These are phyloP conservation scores for Moesziomyces globuligerus DNA, from an alignment of 1,284 basidiomycete species.

Conservation along the genomic window DNA sequence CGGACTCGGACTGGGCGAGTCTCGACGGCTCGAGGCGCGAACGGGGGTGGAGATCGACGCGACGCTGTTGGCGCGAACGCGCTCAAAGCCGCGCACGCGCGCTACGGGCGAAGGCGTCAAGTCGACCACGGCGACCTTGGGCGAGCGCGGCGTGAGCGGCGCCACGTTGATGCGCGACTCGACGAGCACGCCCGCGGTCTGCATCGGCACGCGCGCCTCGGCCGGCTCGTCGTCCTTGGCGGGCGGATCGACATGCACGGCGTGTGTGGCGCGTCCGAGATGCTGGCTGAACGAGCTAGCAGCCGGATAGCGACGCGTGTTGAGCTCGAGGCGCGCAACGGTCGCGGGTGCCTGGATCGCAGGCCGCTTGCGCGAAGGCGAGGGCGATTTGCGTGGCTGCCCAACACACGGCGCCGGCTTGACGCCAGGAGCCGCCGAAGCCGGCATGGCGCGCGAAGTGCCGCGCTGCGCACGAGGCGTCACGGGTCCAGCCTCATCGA, in stretches of 20 bases:
- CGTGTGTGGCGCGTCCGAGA: constrained; percentile 12
- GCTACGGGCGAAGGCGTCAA: constrained; percentile 21
- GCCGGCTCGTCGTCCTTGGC: neutral
- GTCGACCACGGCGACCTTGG: constrained; percentile 27
- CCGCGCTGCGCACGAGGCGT: constrained; percentile 30
- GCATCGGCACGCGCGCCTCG: too few species aligned
- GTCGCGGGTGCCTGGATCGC: constrained; percentile 44
- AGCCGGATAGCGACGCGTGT: constrained; percentile 13
- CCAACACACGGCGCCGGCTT: constrained; percentile 66
- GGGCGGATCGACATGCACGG: constrained; percentile 10
- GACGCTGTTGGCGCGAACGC: constrained; percentile 22
- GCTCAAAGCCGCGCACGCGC: constrained; percentile 13
- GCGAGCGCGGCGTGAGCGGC: constrained; percentile 21
- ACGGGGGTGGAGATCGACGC: constrained; percentile 6
- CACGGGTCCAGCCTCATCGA: constrained; percentile 7
- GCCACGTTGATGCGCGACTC: constrained; percentile 41
- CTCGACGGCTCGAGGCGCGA: constrained; percentile 1
- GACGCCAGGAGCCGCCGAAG: constrained; percentile 27
- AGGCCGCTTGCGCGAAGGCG: constrained; percentile 55
- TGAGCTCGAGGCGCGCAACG: constrained; percentile 35
- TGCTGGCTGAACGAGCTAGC: constrained; percentile 20
- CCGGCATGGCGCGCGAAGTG: constrained; percentile 3
- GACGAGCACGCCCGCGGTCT: constrained; percentile 26
- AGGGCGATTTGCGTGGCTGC: constrained; percentile 65
- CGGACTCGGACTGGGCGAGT: neutral